Percentiles rank a stretch among this genome's conserved stretches.
phyloP scores from a whole-genome alignment of 2,329 filamentous ascomycete species.

The Hirsutella rhossiliensis region DNA sequence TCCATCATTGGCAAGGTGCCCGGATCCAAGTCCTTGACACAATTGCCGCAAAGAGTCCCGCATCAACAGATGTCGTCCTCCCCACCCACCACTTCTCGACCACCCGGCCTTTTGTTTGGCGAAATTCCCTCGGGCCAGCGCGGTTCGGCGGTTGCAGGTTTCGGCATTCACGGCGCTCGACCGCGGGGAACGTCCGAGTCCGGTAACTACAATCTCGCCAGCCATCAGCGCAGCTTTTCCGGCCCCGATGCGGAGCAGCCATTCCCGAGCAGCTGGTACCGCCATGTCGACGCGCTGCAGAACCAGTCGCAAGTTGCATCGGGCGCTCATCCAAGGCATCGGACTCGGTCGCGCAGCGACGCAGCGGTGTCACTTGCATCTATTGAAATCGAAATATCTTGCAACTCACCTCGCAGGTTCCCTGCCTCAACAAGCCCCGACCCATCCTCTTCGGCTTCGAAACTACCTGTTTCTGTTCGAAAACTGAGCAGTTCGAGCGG shows the following conservation, averaged over 20 bases:
- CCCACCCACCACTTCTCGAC: constrained; percentile 20
- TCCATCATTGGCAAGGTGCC: constrained; percentile 19
- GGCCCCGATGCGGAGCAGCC: constrained; percentile 44
- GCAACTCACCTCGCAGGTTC: constrained; percentile 18
- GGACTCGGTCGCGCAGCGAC: constrained; percentile 49
- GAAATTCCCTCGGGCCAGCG: constrained; percentile 55
- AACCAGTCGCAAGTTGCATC: constrained; percentile 8
- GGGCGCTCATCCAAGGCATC: constrained; percentile 17
- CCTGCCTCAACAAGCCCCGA: constrained; percentile 11
- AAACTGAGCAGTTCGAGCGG: constrained; percentile 31
- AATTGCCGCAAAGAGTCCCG: constrained; percentile 17
- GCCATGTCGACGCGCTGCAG: constrained; percentile 18
- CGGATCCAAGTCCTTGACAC: constrained; percentile 22
- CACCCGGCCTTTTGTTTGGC: constrained; percentile 56
- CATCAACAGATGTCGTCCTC: constrained; percentile 18
- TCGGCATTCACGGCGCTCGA: constrained; percentile 44
- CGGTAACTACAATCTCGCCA: constrained; percentile 39
- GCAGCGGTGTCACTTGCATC: constrained; percentile 26
- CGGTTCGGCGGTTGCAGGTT: constrained; percentile 39
- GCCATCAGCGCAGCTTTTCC: constrained; percentile 42
- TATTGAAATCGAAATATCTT: constrained; percentile 12
- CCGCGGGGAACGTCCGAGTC: constrained; percentile 60
- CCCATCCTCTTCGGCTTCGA: constrained; percentile 22
- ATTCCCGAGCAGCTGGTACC: constrained; percentile 58
- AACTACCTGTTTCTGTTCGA: constrained; percentile 32